Conservation (phyloP, 2,329 filamentous ascomycete genomes). For the Botrytis hyacinthi region DNA sequence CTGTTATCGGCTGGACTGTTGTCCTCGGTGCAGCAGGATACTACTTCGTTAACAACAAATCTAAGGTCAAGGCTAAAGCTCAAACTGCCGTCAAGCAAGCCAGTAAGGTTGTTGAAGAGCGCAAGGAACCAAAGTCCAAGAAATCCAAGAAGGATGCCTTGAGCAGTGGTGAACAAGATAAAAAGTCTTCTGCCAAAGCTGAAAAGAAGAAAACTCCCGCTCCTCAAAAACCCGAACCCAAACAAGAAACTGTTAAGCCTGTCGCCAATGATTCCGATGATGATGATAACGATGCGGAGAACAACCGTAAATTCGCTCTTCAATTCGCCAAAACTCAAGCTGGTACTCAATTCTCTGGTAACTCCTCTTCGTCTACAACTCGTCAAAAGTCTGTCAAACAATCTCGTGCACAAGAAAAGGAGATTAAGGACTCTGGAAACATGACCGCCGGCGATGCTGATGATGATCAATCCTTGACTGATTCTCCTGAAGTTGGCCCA, state of each 20-base stretch:
- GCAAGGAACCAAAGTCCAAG: slow-evolving; percentile 34
- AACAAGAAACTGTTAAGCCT: slow-evolving; percentile 9
- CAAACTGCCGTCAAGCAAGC: slow-evolving; percentile 25
- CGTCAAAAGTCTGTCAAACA: slow-evolving; percentile 65
- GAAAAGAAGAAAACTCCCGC: slow-evolving; percentile 31
- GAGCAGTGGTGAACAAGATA: slow-evolving; percentile 30
- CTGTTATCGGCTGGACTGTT: slow-evolving; percentile 42
- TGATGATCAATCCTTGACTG: slow-evolving; percentile 71
- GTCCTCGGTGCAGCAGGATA: slow-evolving; percentile 38
- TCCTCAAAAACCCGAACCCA: slow-evolving; percentile 14
- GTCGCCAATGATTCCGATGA: slow-evolving; percentile 25
- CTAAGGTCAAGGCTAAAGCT: slow-evolving; percentile 27
- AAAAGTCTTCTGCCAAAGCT: slow-evolving; percentile 26
- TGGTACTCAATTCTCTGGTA: slow-evolving; percentile 56
- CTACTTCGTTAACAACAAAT: slow-evolving; percentile 31
- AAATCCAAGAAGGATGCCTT: slow-evolving; percentile 32
- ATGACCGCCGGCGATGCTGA: slow-evolving; percentile 70
- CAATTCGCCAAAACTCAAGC: slow-evolving; percentile 70
- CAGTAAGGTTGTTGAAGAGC: slow-evolving; percentile 28
- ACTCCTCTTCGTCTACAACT: slow-evolving; percentile 47
- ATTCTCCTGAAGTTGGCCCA: slow-evolving; percentile 61
- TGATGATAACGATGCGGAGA: slow-evolving; percentile 51
- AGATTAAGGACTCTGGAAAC: slow-evolving; percentile 42
- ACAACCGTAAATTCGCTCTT: slow-evolving; percentile 73
- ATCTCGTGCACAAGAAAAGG: slow-evolving; percentile 56